These are phyloP conservation scores for Taphrina flavorubra DNA, from an alignment of 1,139 yeast genomes.

Conservation along the genomic window DNA sequence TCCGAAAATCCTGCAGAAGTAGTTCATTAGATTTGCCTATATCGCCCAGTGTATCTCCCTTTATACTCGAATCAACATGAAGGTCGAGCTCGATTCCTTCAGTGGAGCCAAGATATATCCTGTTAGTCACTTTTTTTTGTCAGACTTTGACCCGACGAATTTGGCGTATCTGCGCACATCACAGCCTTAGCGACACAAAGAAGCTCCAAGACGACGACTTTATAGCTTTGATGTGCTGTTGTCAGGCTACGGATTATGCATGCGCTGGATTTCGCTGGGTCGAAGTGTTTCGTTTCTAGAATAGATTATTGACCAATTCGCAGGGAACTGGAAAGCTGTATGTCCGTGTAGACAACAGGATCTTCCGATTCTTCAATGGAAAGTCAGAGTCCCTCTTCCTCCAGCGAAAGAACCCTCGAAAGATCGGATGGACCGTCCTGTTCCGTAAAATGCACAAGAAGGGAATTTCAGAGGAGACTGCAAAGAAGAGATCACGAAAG, in stretches of 20 bases:
- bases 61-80: conserved; percentile 62
- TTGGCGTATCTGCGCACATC: neutral
- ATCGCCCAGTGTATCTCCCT: conserved; percentile 23
- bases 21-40: conserved; percentile 6
- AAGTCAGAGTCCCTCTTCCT: conserved; percentile 97
- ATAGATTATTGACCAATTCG: conserved; percentile 50
- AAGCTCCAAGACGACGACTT: neutral
- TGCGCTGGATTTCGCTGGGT: conserved; percentile 7
- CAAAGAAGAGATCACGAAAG: conserved; percentile 98
- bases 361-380: conserved; percentile 99
- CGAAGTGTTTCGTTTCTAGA: neutral
- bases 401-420: conserved; percentile 99
- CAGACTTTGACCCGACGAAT: neutral
- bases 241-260: neutral
- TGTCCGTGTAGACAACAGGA: conserved; percentile 99
- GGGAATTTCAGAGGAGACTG: conserved; percentile 96
- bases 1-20: conserved; percentile 27
- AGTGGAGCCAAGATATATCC: conserved; percentile 99
- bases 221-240: conserved; percentile 2
- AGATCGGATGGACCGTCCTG: conserved; percentile 98
- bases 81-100: conserved; percentile 99
- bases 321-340: conserved; percentile 79
- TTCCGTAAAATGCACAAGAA: conserved; percentile 99
- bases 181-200: neutral
- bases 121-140: conserved; percentile 46